phyloP scores from a whole-genome alignment of 1,139 yeast genomes.

The Magnusiomyces magnusii region DNA sequence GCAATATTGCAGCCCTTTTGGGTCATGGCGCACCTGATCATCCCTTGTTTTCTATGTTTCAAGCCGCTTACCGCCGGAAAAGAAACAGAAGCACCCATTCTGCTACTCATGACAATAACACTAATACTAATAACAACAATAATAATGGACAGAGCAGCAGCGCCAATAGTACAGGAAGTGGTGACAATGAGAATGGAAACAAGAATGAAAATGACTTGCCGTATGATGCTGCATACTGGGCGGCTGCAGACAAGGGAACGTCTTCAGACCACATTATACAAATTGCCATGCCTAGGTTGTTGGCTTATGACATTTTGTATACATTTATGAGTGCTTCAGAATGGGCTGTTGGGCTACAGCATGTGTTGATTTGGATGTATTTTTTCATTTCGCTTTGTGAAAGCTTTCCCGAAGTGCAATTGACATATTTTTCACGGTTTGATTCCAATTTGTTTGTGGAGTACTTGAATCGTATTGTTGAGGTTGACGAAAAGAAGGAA shows the following conservation, averaged over 20 bases:
- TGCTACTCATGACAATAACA: neutral
- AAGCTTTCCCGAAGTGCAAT: constrained; percentile 13
- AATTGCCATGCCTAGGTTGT: constrained; percentile 6
- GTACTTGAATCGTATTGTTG: constrained; percentile 8
- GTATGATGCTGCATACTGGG: neutral
- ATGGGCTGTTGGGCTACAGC: constrained; percentile 19
- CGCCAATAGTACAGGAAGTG: neutral
- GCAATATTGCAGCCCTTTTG: constrained; percentile 26
- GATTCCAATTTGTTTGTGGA: constrained; percentile 12
- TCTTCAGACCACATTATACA: constrained; percentile 6
- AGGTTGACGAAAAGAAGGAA: neutral
- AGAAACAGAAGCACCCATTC: neutral
- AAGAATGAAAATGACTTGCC: neutral
- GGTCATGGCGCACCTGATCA: constrained; percentile 20
- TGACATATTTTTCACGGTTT: constrained; percentile 15
- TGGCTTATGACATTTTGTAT: constrained; percentile 17
- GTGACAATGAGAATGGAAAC: neutral
- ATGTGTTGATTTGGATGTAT: constrained; percentile 24
- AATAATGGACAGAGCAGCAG: constrained; percentile 1
- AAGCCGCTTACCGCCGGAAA: neutral
- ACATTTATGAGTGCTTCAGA: constrained; percentile 13
- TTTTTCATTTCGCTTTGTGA: constrained; percentile 22
- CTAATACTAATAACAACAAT: constrained; percentile 2
- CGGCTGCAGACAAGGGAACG: constrained; percentile 2
- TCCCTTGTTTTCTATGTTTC: constrained; percentile 1